Evolutionary conservation across 192 early-diverging fungal species (phyloP).

Genomic region (Dissophora globulifera): DNA sequence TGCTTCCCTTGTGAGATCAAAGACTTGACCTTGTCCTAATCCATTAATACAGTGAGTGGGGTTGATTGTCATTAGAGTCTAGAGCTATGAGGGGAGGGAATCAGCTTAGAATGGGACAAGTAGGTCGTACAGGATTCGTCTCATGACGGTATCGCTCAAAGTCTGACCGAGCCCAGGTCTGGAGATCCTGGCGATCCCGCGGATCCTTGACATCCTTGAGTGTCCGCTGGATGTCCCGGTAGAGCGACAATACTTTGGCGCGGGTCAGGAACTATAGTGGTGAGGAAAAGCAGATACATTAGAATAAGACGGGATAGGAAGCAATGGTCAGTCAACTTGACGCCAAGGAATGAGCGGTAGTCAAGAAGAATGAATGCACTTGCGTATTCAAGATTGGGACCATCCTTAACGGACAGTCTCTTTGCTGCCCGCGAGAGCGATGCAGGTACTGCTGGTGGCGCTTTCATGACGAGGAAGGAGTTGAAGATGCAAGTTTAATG

Average conservation of each 20-base stretch:
- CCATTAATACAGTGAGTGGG: not conserved
- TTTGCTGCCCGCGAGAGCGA: constrained; percentile 30
- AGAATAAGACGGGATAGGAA: no score
- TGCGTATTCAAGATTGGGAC: constrained; percentile 51
- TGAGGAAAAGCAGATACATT: no score
- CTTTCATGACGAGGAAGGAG: no score
- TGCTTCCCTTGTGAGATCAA: constrained; percentile 51
- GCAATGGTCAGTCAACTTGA: no score
- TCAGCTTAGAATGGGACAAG: not conserved
- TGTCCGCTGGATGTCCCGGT: constrained; percentile 43
- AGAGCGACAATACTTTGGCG: constrained; percentile 39
- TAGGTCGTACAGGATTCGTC: constrained; percentile 30
- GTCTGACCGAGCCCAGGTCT: constrained; percentile 45
- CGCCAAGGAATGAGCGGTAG: not conserved
- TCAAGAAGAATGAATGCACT: not conserved
- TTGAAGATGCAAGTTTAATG: no score
- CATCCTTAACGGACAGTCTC: constrained; percentile 28
- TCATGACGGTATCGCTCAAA: constrained; percentile 50
- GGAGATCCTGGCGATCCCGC: constrained; percentile 36
- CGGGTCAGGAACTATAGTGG: constrained; percentile 52
- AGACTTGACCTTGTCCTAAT: constrained; percentile 50
- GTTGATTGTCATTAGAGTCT: no score
- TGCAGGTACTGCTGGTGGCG: constrained; percentile 35
- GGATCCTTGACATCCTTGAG: constrained; percentile 41
- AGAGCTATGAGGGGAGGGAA: no score